A percentile compares a stretch with the other conserved stretches of the same genome.
phyloP scores from a whole-genome alignment of 2,329 filamentous ascomycete genomes.

The Hymenoscyphus repandus region DNA sequence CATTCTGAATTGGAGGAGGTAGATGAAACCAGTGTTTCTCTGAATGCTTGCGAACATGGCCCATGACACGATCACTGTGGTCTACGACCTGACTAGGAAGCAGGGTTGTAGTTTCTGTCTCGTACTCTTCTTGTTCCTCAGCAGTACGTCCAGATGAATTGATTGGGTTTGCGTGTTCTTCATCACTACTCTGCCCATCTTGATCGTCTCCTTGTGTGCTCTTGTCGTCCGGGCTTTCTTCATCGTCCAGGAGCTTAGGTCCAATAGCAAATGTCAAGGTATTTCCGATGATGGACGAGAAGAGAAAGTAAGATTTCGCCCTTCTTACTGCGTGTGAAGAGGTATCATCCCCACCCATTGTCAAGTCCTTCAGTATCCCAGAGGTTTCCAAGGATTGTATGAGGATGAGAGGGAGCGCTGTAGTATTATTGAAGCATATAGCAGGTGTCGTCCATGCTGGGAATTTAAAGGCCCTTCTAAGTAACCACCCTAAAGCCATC shows the following conservation, averaged over 20 bases:
- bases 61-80: background rate
- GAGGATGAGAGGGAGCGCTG: conserved; percentile 46
- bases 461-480: conserved; percentile 42
- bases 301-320: conserved; percentile 59
- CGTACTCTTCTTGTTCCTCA: conserved; percentile 22
- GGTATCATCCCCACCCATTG: conserved; percentile 35
- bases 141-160: conserved; percentile 24
- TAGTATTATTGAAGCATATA: conserved; percentile 53
- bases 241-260: conserved; percentile 46
- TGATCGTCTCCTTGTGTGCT: conserved; percentile 15
- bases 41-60: background rate
- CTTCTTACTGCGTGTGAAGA: conserved; percentile 45
- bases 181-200: conserved; percentile 19
- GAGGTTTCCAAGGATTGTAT: conserved; percentile 37
- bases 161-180: conserved; percentile 22
- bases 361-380: conserved; percentile 49
- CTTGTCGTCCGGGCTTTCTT: conserved; percentile 25
- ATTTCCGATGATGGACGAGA: conserved; percentile 58
- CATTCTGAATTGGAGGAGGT: conserved; percentile 15
- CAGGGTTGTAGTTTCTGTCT: conserved; percentile 19
- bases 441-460: conserved; percentile 49
- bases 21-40: background rate
- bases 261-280: conserved; percentile 59
- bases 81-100: conserved; percentile 12
- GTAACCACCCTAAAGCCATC: conserved; percentile 39